Conservation (phyloP, 768 basidiomycete genomes). For the Amanita rubescens region DNA sequence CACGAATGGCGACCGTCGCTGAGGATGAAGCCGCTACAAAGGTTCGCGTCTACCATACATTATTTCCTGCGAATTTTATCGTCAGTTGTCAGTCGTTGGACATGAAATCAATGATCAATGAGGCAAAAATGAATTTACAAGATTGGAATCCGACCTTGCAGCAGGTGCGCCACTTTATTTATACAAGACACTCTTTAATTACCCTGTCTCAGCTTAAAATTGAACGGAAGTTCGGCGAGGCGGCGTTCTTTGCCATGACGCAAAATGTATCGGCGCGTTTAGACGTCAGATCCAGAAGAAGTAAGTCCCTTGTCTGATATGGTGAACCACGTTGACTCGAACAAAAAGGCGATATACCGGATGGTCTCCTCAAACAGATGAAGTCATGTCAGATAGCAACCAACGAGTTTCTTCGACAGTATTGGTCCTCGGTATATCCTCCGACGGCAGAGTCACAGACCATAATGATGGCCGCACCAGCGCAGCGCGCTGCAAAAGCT, state of each 20-base stretch:
- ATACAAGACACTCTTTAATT: background rate
- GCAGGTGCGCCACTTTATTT: conserved; percentile 34
- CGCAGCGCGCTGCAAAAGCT: conserved; percentile 71
- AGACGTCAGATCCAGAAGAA: conserved; percentile 57
- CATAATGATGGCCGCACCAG: conserved; percentile 42
- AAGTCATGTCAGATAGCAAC: conserved; percentile 87
- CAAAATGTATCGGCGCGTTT: conserved; percentile 68
- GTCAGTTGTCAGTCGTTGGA: conserved; percentile 34
- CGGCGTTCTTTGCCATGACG: conserved; percentile 69
- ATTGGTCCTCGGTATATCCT: conserved; percentile 86
- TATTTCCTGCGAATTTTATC: background rate
- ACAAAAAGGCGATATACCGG: conserved; percentile 67
- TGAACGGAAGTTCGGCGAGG: conserved; percentile 60
- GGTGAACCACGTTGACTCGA: conserved; percentile 2
- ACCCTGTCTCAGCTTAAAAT: conserved; percentile 47
- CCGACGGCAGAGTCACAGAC: conserved; percentile 51
- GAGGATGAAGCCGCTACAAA: conserved; percentile 25
- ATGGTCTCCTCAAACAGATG: conserved; percentile 74
- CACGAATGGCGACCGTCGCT: conserved; percentile 33
- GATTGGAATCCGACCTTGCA: conserved; percentile 53
- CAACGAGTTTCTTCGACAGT: conserved; percentile 94
- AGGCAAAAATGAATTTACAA: conserved; percentile 37
- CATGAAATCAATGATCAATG: conserved; percentile 37
- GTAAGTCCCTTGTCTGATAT: conserved; percentile 32
- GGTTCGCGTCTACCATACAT: conserved; percentile 9